These are phyloP conservation scores for Solanum ahanhuiri DNA, from an alignment of 257 asterid species.

Conservation along the genomic window DNA sequence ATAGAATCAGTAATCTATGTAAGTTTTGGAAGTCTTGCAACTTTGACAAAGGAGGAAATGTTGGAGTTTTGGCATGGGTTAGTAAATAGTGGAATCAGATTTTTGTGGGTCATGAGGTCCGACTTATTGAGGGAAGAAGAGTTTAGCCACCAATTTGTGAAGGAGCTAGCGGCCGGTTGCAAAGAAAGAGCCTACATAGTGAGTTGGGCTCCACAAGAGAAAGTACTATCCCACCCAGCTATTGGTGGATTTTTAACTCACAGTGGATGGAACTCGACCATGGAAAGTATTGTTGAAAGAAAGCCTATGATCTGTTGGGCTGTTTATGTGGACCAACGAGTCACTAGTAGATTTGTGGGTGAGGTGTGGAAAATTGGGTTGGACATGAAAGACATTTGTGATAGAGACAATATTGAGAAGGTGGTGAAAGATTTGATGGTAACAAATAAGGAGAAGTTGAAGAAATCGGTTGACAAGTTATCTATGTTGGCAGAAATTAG, in stretches of 20 bases:
- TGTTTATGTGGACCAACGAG: slow-evolving; percentile 25
- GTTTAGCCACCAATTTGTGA: not conserved
- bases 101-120: slow-evolving; percentile 21
- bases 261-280: not conserved
- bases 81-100: slow-evolving; percentile 14
- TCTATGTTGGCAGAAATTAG: slow-evolving; percentile 22
- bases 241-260: slow-evolving; percentile 21
- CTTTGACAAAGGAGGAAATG: slow-evolving; percentile 5
- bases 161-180: not conserved
- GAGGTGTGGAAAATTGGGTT: slow-evolving; percentile 51
- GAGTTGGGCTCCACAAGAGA: slow-evolving; percentile 22
- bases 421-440: slow-evolving; percentile 34
- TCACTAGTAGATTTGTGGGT: slow-evolving; percentile 40
- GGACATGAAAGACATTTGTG: slow-evolving; percentile 52
- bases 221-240: slow-evolving; percentile 10
- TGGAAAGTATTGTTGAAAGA: slow-evolving; percentile 23
- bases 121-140: not conserved
- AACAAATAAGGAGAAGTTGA: slow-evolving; percentile 26
- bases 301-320: slow-evolving; percentile 31
- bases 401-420: slow-evolving; percentile 23
- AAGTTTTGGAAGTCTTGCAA: slow-evolving; percentile 22
- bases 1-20: slow-evolving; percentile 19
- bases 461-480: slow-evolving; percentile 10
- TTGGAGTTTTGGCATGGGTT: slow-evolving; percentile 21
- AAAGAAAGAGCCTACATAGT: slow-evolving; percentile 8